Conservation (phyloP, 1,284 basidiomycete genomes). For the Microbotryum saponariae region DNA sequence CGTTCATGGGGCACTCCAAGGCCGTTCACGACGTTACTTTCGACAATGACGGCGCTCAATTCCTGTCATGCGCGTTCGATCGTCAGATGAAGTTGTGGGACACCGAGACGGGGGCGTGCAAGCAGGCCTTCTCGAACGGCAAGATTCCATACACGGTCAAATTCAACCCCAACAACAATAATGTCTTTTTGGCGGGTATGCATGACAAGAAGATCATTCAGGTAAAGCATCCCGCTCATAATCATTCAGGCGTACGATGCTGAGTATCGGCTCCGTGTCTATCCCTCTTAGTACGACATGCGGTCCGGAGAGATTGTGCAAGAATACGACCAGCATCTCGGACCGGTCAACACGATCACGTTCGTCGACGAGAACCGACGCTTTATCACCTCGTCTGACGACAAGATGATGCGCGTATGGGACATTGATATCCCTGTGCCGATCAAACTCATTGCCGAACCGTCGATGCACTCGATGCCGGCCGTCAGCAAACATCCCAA, state of each 20-base stretch:
- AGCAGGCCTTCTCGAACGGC: constrained; percentile 90
- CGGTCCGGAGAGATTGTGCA: constrained; percentile 87
- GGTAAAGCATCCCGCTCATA: constrained; percentile 46
- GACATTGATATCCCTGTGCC: constrained; percentile 53
- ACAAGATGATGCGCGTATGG: constrained; percentile 99
- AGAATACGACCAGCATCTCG: constrained; percentile 97
- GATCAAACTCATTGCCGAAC: constrained; percentile 99
- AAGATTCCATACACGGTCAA: constrained; percentile 91
- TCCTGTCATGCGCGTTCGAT: constrained; percentile 91
- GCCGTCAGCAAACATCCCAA: constrained; percentile 89
- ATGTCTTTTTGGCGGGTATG: constrained; percentile 97
- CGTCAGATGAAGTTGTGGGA: constrained; percentile 98
- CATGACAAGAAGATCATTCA: constrained; percentile 98
- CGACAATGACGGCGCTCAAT: constrained; percentile 80
- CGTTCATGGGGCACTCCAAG: constrained; percentile 94
- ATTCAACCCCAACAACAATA: constrained; percentile 95
- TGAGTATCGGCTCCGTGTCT: background rate
- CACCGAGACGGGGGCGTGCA: constrained; percentile 83
- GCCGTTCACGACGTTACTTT: constrained; percentile 95
- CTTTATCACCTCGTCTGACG: constrained; percentile 97
- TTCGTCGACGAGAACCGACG: constrained; percentile 93
- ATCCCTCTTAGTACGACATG: constrained; percentile 70
- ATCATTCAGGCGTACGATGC: background rate
- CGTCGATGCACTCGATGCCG: constrained; percentile 99
- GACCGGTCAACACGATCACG: constrained; percentile 87